A percentile compares a stretch with the other conserved stretches of the same genome.
phyloP scores from a whole-genome alignment of 2,329 filamentous ascomycete genomes.

The Periconia digitata region DNA sequence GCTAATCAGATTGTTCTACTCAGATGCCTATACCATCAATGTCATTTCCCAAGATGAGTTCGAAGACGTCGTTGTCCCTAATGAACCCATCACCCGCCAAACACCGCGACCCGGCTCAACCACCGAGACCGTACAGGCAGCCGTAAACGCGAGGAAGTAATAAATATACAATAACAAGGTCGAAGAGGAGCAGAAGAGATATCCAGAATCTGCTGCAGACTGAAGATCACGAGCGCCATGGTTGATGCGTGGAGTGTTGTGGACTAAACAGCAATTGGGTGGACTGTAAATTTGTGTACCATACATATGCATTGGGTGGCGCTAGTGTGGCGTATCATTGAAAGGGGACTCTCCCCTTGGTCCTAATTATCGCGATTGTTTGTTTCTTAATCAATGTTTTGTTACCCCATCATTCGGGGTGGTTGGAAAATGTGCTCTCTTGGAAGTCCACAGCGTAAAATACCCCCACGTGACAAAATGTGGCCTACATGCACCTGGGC shows the following conservation, averaged over 20 bases:
- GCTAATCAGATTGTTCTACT: slow-evolving; percentile 11
- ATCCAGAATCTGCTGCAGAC: not conserved
- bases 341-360: not conserved
- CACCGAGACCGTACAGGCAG: slow-evolving; percentile 32
- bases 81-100: slow-evolving; percentile 60
- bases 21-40: slow-evolving; percentile 72
- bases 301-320: slow-evolving; percentile 33
- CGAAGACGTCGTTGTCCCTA: slow-evolving; percentile 89
- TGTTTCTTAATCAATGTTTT: too few species aligned
- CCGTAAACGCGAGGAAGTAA: slow-evolving; percentile 32
- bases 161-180: not conserved
- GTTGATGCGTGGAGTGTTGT: too few species aligned
- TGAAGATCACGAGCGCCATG: too few species aligned
- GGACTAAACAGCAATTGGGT: not conserved
- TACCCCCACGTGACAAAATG: too few species aligned
- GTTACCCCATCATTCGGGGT: too few species aligned
- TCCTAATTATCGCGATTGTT: not conserved
- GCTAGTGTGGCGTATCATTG: slow-evolving; percentile 14
- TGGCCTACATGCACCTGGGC: too few species aligned
- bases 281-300: slow-evolving; percentile 28
- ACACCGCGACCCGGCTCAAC: slow-evolving; percentile 24
- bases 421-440: too few species aligned
- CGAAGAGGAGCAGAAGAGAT: too few species aligned
- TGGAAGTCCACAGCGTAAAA: too few species aligned
- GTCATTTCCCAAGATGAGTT: slow-evolving; percentile 97